Evolutionary conservation across 768 basidiomycete genomes (phyloP).

Genomic region (Cystofilobasidium capitatum): DNA sequence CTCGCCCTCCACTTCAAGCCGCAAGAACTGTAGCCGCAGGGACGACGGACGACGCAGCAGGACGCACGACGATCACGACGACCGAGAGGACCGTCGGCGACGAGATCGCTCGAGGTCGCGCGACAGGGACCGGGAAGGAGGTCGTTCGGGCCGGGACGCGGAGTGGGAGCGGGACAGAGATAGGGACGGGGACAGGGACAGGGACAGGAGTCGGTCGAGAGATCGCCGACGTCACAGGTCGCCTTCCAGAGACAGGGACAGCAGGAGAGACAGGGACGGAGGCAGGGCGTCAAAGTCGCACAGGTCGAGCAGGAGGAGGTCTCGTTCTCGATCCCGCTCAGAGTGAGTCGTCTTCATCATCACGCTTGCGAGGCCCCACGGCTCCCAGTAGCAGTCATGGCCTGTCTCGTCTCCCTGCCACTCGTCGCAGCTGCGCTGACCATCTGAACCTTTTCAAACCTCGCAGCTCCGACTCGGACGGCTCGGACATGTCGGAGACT

Average conservation of each 20-base stretch:
- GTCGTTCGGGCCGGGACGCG: not conserved
- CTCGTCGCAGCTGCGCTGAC: conserved; percentile 4
- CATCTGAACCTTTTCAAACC: not conserved
- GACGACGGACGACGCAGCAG: not conserved
- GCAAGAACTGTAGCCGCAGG: not conserved
- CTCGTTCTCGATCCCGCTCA: conserved; percentile 16
- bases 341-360: not conserved
- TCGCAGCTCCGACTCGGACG: conserved; percentile 27
- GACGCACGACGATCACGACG: not conserved
- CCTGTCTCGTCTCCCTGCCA: not conserved
- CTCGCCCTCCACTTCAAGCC: not conserved
- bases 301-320: conserved; percentile 14
- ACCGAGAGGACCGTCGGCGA: not conserved
- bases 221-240: not conserved
- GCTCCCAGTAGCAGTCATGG: not conserved
- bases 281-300: not conserved
- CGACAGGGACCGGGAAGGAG: not conserved
- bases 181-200: not conserved
- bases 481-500: conserved; percentile 27
- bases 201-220: not conserved
- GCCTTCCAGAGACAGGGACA: not conserved
- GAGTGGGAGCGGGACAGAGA: conserved; percentile 1
- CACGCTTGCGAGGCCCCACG: too few species aligned
- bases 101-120: not conserved
- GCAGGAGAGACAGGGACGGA: conserved; percentile 8